These are phyloP conservation scores for Aspergillus bridgeri DNA, from an alignment of 495 filamentous ascomycete species.

Conservation along the genomic window DNA sequence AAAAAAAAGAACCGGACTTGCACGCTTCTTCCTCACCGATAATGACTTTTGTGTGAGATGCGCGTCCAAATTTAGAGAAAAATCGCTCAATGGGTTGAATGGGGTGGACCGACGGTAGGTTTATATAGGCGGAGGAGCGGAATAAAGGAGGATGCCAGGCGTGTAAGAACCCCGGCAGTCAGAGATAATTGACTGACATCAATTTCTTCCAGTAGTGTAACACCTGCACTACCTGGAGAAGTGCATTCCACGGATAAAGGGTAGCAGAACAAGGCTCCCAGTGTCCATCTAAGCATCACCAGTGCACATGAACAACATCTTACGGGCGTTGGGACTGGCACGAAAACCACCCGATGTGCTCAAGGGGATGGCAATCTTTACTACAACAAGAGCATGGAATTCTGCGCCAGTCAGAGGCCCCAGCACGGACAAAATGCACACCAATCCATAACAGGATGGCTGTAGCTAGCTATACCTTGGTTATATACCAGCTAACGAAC, in stretches of 20 bases:
- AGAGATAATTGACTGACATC: conserved; percentile 13
- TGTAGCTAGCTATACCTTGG: not conserved
- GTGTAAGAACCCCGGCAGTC: not conserved
- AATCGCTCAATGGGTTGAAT: not conserved
- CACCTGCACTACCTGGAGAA: conserved; percentile 14
- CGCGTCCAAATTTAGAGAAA: not conserved
- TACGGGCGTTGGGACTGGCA: not conserved
- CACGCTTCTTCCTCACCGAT: not conserved
- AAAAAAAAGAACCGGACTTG: not conserved
- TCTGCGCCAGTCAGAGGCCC: not conserved
- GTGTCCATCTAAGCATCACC: not conserved
- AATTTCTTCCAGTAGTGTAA: conserved; percentile 11
- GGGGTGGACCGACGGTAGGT: conserved; percentile 3
- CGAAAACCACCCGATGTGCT: not conserved
- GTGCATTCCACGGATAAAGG: conserved; percentile 17
- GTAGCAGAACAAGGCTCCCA: conserved; percentile 8
- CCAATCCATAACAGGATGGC: not conserved
- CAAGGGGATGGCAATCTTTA: not conserved
- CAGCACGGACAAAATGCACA: not conserved
- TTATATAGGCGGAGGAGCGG: conserved; percentile 3
- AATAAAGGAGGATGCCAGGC: conserved; percentile 6
- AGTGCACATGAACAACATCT: not conserved
- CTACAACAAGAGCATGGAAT: not conserved
- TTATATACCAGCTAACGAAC: not conserved
- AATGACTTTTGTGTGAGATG: not conserved